Conservation (phyloP, 345 rosid species). For the Populus euphratica region DNA sequence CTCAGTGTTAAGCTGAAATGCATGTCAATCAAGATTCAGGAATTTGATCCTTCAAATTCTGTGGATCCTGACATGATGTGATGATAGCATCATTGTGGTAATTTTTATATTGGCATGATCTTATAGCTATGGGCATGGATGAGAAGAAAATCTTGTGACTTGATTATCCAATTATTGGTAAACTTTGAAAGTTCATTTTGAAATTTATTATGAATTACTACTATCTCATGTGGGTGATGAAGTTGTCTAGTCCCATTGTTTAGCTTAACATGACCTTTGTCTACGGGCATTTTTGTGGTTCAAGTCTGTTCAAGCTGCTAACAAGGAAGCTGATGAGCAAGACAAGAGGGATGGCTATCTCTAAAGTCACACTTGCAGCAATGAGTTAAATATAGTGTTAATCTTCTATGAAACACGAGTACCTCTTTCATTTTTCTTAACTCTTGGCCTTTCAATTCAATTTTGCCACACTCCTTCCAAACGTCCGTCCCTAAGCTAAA, state of each 20-base stretch:
- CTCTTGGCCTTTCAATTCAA: background rate
- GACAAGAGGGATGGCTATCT: conserved; percentile 74
- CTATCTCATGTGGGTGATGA: background rate
- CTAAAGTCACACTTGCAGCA: conserved; percentile 19
- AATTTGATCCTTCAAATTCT: background rate
- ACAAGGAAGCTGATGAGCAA: conserved; percentile 86
- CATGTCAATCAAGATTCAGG: background rate
- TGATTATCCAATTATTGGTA: background rate
- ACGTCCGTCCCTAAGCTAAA: background rate
- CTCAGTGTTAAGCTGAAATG: background rate
- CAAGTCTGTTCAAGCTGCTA: conserved; percentile 86
- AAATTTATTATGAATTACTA: no score
- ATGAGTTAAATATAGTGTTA: background rate
- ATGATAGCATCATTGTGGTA: background rate
- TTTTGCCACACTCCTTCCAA: conserved; percentile 31
- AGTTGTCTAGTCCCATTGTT: background rate
- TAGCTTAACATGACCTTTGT: background rate
- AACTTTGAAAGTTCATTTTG: background rate
- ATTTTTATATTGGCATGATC: background rate
- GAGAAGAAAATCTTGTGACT: background rate
- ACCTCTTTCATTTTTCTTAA: background rate
- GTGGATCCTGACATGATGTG: background rate
- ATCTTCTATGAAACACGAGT: background rate
- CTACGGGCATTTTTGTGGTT: conserved; percentile 75
- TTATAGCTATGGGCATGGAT: background rate